These are phyloP conservation scores for Polyrhizophydium stewartii DNA, from an alignment of 371 early-diverging fungal species.

Conservation along the genomic window DNA sequence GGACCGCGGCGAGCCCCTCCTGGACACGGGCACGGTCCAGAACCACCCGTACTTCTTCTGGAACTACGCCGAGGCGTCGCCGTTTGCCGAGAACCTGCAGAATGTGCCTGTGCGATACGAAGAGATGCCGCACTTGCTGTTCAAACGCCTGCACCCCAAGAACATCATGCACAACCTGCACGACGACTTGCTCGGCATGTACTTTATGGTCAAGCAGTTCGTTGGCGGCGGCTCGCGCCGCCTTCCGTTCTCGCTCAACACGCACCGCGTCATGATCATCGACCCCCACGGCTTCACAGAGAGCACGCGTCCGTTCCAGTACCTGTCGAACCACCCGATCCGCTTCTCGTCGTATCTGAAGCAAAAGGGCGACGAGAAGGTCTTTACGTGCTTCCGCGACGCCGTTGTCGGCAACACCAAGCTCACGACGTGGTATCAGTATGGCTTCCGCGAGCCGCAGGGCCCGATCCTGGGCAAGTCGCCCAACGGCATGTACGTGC, in stretches of 20 bases:
- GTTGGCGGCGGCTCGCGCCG: slow-evolving; percentile 14
- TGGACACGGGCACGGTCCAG: slow-evolving; percentile 34
- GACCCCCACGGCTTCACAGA: slow-evolving; percentile 30
- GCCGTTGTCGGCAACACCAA: slow-evolving; percentile 39
- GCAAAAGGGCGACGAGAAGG: slow-evolving; percentile 19
- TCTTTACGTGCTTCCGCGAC: slow-evolving; percentile 43
- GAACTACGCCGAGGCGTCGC: slow-evolving; percentile 33
- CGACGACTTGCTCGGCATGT: slow-evolving; percentile 45
- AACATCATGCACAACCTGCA: slow-evolving; percentile 56
- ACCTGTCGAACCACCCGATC: slow-evolving; percentile 31
- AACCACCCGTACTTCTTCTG: slow-evolving; percentile 35
- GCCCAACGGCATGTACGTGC: slow-evolving; percentile 34
- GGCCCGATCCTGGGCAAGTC: slow-evolving; percentile 36
- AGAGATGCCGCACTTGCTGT: slow-evolving; percentile 27
- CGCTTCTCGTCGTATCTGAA: slow-evolving; percentile 23
- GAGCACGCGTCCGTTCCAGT: slow-evolving; percentile 35
- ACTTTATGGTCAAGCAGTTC: slow-evolving; percentile 28
- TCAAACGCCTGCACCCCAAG: slow-evolving; percentile 34
- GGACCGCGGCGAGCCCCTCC: slow-evolving; percentile 3
- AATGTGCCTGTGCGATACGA: slow-evolving; percentile 36
- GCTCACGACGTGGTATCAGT: slow-evolving; percentile 51
- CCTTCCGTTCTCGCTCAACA: slow-evolving; percentile 25
- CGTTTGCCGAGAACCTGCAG: slow-evolving; percentile 17
- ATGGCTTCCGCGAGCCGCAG: slow-evolving; percentile 46
- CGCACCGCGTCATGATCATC: slow-evolving; percentile 31